phyloP scores from a whole-genome alignment of 192 early-diverging fungal species.

The Gaertneriomyces semiglobifer region DNA sequence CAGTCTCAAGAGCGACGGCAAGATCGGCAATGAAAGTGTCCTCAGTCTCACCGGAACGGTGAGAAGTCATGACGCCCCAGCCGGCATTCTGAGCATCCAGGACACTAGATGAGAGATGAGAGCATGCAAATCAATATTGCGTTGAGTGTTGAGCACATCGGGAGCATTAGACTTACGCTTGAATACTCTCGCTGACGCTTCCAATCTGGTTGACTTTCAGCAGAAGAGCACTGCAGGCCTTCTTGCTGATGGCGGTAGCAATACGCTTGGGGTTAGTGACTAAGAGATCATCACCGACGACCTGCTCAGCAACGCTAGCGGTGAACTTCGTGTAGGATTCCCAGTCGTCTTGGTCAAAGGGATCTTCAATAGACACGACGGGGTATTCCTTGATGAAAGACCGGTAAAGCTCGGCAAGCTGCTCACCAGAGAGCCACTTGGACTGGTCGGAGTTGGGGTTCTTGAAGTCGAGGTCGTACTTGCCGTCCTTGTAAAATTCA shows the following conservation, averaged over 20 bases:
- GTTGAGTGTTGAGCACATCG: not conserved
- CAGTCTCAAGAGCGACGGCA: conserved; percentile 85
- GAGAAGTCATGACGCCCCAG: conserved; percentile 99
- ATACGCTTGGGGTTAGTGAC: conserved; percentile 97
- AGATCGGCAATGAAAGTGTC: conserved; percentile 96
- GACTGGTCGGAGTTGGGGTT: conserved; percentile 75
- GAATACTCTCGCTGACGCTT: conserved; percentile 91
- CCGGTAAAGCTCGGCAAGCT: conserved; percentile 83
- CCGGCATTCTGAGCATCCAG: conserved; percentile 73
- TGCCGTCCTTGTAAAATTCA: conserved; percentile 95
- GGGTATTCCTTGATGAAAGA: conserved; percentile 80
- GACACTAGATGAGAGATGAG: conserved; percentile 31
- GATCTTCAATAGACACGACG: conserved; percentile 95
- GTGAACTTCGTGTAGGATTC: conserved; percentile 81
- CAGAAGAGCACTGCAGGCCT: conserved; percentile 89
- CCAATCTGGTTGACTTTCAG: conserved; percentile 99
- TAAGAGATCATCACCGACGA: conserved; percentile 96
- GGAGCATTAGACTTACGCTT: conserved; percentile 40
- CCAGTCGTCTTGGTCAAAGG: conserved; percentile 99
- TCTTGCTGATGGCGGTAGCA: conserved; percentile 84
- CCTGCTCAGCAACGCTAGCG: conserved; percentile 62
- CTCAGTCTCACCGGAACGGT: conserved; percentile 98
- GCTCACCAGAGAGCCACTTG: conserved; percentile 67
- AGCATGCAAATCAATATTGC: not conserved
- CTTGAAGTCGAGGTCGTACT: conserved; percentile 99